phyloP scores from a whole-genome alignment of 768 basidiomycete genomes.

The Suillus americanus region DNA sequence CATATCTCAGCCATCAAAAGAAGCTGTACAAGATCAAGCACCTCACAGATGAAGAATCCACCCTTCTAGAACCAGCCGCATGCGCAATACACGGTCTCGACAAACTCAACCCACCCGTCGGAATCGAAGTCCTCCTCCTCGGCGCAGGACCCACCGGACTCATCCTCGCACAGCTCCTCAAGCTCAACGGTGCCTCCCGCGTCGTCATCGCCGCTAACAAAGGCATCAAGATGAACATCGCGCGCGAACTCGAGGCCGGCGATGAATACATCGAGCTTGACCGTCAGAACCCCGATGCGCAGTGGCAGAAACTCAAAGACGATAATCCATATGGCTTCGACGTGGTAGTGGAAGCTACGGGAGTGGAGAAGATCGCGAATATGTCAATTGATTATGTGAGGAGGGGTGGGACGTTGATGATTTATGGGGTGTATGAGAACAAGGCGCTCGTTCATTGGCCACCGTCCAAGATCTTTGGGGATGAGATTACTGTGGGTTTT shows the following conservation, averaged over 20 bases:
- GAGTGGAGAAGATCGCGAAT: conserved; percentile 84
- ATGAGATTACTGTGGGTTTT: conserved; percentile 58
- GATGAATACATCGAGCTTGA: conserved; percentile 90
- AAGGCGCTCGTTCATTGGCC: conserved; percentile 84
- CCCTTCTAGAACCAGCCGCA: conserved; percentile 85
- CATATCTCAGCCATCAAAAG: conserved; percentile 50
- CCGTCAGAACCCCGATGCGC: conserved; percentile 65
- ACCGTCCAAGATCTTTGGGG: conserved; percentile 75
- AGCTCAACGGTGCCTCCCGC: conserved; percentile 78
- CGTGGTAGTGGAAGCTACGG: conserved; percentile 80
- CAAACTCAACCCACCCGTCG: conserved; percentile 79
- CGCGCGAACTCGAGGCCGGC: conserved; percentile 71
- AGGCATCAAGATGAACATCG: conserved; percentile 88
- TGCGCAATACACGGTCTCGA: conserved; percentile 93
- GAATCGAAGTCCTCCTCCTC: conserved; percentile 79
- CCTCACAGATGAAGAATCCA: conserved; percentile 83
- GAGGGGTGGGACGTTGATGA: conserved; percentile 80
- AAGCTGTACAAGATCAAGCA: conserved; percentile 89
- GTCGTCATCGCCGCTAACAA: conserved; percentile 88
- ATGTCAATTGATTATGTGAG: conserved; percentile 89
- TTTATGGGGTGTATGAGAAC: conserved; percentile 91
- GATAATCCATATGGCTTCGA: conserved; percentile 89
- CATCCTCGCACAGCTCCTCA: conserved; percentile 84
- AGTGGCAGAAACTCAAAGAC: conserved; percentile 79
- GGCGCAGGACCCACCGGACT: conserved; percentile 94